phyloP scores from a whole-genome alignment of 371 early-diverging fungal species.

The Mortierella sp. region DNA sequence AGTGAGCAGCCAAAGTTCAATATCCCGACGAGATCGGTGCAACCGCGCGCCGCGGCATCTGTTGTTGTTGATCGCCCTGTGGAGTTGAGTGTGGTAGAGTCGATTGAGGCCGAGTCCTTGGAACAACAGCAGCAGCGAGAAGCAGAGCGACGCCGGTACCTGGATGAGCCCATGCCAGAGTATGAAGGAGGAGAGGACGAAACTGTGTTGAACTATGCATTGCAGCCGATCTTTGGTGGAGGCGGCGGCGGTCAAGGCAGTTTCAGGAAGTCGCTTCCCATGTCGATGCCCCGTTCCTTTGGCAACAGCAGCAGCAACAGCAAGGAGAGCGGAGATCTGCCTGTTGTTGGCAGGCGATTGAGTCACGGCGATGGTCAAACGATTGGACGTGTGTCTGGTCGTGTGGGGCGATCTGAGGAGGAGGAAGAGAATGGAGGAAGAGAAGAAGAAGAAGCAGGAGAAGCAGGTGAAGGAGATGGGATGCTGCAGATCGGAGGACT shows the following conservation, averaged over 20 bases:
- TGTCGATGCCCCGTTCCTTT: background rate
- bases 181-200: constrained; percentile 28
- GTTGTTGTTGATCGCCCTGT: background rate
- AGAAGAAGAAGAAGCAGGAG: background rate
- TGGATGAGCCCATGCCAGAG: constrained; percentile 22
- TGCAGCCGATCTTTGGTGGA: constrained; percentile 32
- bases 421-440: background rate
- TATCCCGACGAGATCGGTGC: constrained; percentile 2
- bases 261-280: background rate
- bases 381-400: background rate
- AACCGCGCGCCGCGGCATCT: too few species aligned
- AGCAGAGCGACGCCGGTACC: background rate
- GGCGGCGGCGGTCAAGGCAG: background rate
- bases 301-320: background rate
- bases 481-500: constrained; percentile 17
- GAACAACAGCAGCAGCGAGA: background rate
- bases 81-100: background rate
- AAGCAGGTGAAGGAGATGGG: background rate
- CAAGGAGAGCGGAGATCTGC: background rate
- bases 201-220: constrained; percentile 33
- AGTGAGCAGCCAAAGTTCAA: background rate
- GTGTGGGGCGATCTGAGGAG: background rate
- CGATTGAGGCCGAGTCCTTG: background rate
- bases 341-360: background rate
- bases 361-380: background rate